phyloP scores from a whole-genome alignment of 768 basidiomycete species.

The Tulasnella sp. region DNA sequence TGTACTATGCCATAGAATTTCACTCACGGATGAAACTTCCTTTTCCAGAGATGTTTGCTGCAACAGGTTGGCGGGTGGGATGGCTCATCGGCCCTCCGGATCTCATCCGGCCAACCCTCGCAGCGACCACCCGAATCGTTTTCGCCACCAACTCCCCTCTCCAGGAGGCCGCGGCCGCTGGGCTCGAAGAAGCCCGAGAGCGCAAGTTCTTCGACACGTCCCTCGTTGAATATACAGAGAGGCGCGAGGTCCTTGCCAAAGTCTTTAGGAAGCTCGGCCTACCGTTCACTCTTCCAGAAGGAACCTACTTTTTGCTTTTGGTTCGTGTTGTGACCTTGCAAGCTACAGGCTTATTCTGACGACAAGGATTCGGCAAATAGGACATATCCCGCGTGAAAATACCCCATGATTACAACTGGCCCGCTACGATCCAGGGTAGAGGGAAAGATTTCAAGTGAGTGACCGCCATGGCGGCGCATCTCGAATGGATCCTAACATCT shows the following conservation, averaged over 20 bases:
- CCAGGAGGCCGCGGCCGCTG: conserved; percentile 88
- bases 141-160: conserved; percentile 92
- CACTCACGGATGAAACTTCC: not conserved
- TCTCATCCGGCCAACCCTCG: conserved; percentile 76
- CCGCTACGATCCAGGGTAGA: conserved; percentile 57
- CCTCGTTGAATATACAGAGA: conserved; percentile 62
- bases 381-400: conserved; percentile 69
- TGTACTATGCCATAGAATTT: not conserved
- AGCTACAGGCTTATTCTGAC: not conserved
- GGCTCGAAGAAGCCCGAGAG: conserved; percentile 65
- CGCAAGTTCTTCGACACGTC: conserved; percentile 72
- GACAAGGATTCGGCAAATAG: conserved; percentile 27
- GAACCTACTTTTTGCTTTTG: conserved; percentile 81
- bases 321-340: too few relatives aligned
- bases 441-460: conserved; percentile 77
- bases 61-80: conserved; percentile 95
- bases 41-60: conserved; percentile 80
- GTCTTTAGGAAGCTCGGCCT: conserved; percentile 77
- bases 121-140: conserved; percentile 86
- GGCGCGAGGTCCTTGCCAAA: conserved; percentile 59
- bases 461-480: not conserved
- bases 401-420: conserved; percentile 78
- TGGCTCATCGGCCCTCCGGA: conserved; percentile 85
- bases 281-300: conserved; percentile 79
- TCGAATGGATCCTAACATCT: not conserved